Evolutionary conservation across 176 grass and related monocot species (phyloP).

Genomic region (Carex kokanica): DNA sequence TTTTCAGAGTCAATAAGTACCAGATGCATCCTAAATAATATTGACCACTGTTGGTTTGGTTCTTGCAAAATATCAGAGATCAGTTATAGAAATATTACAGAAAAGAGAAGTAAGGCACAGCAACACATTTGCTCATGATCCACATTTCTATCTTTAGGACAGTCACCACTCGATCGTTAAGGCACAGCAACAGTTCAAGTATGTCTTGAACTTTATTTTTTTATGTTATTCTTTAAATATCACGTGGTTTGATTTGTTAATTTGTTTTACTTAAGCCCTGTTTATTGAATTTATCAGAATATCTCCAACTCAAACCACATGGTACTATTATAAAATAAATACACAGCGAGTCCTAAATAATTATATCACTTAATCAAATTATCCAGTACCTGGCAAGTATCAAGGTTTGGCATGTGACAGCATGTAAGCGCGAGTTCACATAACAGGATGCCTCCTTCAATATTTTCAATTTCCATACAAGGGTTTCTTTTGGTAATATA

Average conservation of each 20-base stretch:
- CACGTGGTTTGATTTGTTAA: neutral
- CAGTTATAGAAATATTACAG: neutral
- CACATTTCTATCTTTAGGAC: too few relatives aligned
- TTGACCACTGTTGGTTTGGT: too few relatives aligned
- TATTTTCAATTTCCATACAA: slow-evolving; percentile 72
- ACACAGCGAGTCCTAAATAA: neutral
- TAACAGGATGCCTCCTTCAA: slow-evolving; percentile 54
- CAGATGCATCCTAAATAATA: too few relatives aligned
- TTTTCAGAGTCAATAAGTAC: neutral
- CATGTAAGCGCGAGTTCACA: slow-evolving; percentile 82
- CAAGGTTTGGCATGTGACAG: slow-evolving; percentile 64
- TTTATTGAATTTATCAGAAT: neutral
- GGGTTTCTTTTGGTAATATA: slow-evolving; percentile 64
- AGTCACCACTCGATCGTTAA: too few relatives aligned
- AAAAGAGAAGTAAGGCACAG: neutral
- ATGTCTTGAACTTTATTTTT: neutral
- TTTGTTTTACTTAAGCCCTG: neutral
- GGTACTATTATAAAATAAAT: neutral
- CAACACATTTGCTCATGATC: neutral
- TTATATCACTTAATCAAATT: neutral
- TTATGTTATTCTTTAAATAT: neutral
- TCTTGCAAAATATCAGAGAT: neutral
- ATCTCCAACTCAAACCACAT: neutral
- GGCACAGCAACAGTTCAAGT: too few relatives aligned
- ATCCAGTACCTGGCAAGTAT: slow-evolving; percentile 71